Evolutionary conservation across 306 rosid species (phyloP).

Genomic region (Quillaja saponaria): DNA sequence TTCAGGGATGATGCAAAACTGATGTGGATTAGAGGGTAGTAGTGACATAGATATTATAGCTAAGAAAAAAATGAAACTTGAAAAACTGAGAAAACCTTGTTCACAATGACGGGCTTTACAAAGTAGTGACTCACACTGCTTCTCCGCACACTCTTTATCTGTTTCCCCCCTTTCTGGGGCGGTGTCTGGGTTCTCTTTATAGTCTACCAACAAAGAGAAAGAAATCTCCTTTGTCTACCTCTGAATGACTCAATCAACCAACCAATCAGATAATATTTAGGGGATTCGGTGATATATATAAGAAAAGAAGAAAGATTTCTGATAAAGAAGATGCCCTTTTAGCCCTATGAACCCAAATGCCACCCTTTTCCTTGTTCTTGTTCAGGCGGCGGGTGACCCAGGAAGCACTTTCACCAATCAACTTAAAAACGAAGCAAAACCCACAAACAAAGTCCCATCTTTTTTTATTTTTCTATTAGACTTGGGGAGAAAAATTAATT

Average conservation of each 20-base stretch:
- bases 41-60: conserved; percentile 48
- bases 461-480: not conserved
- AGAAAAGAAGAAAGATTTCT: conserved; percentile 5
- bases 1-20: conserved; percentile 23
- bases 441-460: conserved; percentile 10
- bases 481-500: not conserved
- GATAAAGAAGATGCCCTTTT: conserved; percentile 28
- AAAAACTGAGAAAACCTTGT: conserved; percentile 63
- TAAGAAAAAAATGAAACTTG: conserved; percentile 23
- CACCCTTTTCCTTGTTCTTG: conserved; percentile 26
- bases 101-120: conserved; percentile 70
- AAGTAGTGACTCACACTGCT: conserved; percentile 36
- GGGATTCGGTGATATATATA: conserved; percentile 1
- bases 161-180: conserved; percentile 18
- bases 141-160: conserved; percentile 22
- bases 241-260: conserved; percentile 30
- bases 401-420: conserved; percentile 32
- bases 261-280: conserved; percentile 20
- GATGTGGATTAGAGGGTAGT: conserved; percentile 41
- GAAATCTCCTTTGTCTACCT: conserved; percentile 26
- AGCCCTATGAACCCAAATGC: conserved; percentile 20
- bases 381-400: conserved; percentile 59
- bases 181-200: conserved; percentile 25
- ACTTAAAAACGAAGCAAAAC: conserved; percentile 55
- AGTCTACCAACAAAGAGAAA: conserved; percentile 30